Conservation (phyloP, 108 stramenopile genomes). For the Cyclotella kingstonii region DNA sequence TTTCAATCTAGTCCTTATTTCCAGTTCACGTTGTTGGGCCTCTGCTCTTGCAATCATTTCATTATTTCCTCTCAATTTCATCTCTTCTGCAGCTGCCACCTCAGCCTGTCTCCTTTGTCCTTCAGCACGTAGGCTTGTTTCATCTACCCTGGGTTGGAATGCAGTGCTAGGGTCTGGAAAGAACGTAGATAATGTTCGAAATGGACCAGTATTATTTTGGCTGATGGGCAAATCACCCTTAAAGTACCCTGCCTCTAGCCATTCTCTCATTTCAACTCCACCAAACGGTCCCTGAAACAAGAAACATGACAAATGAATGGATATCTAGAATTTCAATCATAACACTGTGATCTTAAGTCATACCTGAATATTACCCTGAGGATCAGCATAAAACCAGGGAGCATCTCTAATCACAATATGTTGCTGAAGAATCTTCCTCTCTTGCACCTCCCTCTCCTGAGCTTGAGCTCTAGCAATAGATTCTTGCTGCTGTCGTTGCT, state of each 20-base stretch:
- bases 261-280: conserved; percentile 94
- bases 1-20: conserved; percentile 22
- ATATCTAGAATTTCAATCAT: neutral
- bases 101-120: conserved; percentile 17
- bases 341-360: conserved; percentile 6
- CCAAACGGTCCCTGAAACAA: conserved; percentile 88
- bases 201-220: conserved; percentile 71
- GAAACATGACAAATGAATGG: neutral
- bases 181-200: conserved; percentile 57
- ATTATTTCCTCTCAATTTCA: conserved; percentile 13
- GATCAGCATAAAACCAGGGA: conserved; percentile 91
- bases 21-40: conserved; percentile 15
- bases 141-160: conserved; percentile 47
- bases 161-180: conserved; percentile 76
- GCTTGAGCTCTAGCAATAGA: conserved; percentile 15
- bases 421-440: conserved; percentile 9
- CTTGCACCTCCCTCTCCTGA: conserved; percentile 25
- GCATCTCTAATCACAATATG: conserved; percentile 48
- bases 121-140: conserved; percentile 19
- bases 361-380: conserved; percentile 87
- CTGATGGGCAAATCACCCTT: conserved; percentile 91
- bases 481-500: conserved; percentile 54
- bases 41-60: conserved; percentile 25
- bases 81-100: conserved; percentile 2
- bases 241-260: conserved; percentile 97